Base-by-base conservation (phyloP, 1,139 yeast genomes). In the Yamadazyma siamensis region DNA sequence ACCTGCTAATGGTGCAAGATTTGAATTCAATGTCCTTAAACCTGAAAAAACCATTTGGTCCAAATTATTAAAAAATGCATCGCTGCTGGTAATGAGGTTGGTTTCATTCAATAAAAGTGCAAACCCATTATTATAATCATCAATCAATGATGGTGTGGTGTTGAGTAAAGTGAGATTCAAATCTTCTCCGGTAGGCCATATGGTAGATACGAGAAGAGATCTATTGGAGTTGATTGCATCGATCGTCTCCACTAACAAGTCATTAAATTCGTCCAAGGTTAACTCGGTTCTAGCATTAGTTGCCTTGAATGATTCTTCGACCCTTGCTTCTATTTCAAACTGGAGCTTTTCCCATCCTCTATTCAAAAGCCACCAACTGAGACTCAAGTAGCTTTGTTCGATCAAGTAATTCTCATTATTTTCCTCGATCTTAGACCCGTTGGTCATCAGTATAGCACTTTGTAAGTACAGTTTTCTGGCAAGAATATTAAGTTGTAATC, bases 281-380 rank as follows among this genome's bases (percentile, higher is more conserved):
- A 88, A 56, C 44, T 81, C 89, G 15, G 83, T 75, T 42, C 88
- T 74, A 21, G 95, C 94, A 44, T 77, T 79, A 23, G 85, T 63
- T 13, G 63, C 63, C 15, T 68, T 74, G 53, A 88, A 87, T 24
- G 78, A 80, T 21, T 65, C 65, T 22, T 62, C 63, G 3, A 89
- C 94, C 4, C 75, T 65, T 1, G 57, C 54, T 47, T 77, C 77
- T 20, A 87, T 75, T 21, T 71, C 56, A 28, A 69, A 63, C 28
- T 76, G 70, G 31, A 83, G 60, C 28, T 67, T 65, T 22, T 65
- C 52, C 91, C 94, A 87, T 2, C 97, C 97, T 43, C 79, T 75
- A 55, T 91, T 88, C 35, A 91, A 66, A 30, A 91, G 60, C 96
- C 96, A 91, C 96, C 97, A 91, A 44, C 89, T 80, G 41, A 87